Conservation (phyloP, 495 filamentous ascomycete species). For the Neurospora sp. region DNA sequence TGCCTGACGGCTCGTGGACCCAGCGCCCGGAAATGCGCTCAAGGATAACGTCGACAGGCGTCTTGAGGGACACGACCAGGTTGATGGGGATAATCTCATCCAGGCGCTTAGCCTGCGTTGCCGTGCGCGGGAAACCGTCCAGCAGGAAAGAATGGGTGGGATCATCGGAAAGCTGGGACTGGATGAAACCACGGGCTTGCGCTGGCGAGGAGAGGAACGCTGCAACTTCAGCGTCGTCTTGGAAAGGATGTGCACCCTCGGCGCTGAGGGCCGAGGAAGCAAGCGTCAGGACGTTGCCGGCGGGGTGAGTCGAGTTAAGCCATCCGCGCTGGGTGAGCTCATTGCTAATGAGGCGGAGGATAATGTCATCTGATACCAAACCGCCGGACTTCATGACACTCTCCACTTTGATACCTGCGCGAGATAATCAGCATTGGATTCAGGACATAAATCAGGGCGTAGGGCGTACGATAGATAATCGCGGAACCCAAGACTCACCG, state of each 20-base stretch:
- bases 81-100: conserved; percentile 83
- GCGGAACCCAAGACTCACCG: conserved; percentile 42
- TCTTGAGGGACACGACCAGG: conserved; percentile 63
- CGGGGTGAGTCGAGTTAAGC: conserved; percentile 40
- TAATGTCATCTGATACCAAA: conserved; percentile 80
- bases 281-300: conserved; percentile 33
- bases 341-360: conserved; percentile 81
- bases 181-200: conserved; percentile 20
- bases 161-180: conserved; percentile 46
- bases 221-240: conserved; percentile 22
- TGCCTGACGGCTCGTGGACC: conserved; percentile 86
- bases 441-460: neutral
- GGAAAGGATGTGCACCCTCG: conserved; percentile 14
- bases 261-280: conserved; percentile 19
- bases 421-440: neutral
- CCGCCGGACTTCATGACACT: conserved; percentile 71
- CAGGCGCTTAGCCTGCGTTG: conserved; percentile 63
- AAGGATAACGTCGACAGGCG: conserved; percentile 68
- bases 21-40: conserved; percentile 82
- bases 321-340: conserved; percentile 78
- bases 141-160: conserved; percentile 84
- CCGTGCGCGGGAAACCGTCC: conserved; percentile 91
- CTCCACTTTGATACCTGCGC: conserved; percentile 76
- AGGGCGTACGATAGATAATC: neutral
- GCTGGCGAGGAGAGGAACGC: conserved; percentile 31